Percentiles rank a stretch among this genome's conserved stretches.
These are phyloP conservation scores for Fusarium abutilonis DNA, from an alignment of 2,329 filamentous ascomycete genomes.

Conservation along the genomic window DNA sequence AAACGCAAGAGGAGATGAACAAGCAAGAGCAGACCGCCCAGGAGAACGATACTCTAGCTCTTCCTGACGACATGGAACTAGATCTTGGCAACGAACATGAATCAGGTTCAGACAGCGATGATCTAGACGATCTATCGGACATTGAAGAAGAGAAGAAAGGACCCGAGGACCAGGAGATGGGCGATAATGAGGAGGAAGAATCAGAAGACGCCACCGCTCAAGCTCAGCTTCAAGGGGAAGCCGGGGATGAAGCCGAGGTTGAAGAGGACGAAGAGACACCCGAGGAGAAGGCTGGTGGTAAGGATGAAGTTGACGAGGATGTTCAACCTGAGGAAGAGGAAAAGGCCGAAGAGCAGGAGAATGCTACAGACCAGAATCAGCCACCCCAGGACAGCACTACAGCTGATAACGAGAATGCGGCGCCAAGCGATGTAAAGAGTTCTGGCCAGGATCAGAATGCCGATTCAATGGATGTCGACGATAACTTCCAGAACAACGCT, in stretches of 20 bases:
- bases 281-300: constrained; percentile 53
- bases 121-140: constrained; percentile 67
- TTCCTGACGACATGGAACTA: constrained; percentile 90
- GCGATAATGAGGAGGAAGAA: constrained; percentile 49
- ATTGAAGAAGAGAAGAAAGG: constrained; percentile 58
- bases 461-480: constrained; percentile 69
- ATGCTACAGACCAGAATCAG: constrained; percentile 54
- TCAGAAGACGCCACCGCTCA: constrained; percentile 52
- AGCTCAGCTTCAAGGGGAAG: constrained; percentile 52
- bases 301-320: constrained; percentile 60
- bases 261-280: constrained; percentile 65
- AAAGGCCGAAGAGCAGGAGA: constrained; percentile 63
- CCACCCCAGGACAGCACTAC: constrained; percentile 59
- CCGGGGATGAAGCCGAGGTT: constrained; percentile 64
- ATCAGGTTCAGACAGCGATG: constrained; percentile 64
- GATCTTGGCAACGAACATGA: constrained; percentile 78
- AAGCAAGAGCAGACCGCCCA: constrained; percentile 78
- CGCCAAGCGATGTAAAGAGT: constrained; percentile 70
- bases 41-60: constrained; percentile 81
- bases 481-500: constrained; percentile 67
- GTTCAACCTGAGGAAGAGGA: constrained; percentile 59
- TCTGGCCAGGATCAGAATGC: constrained; percentile 73
- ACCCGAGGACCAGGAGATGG: constrained; percentile 54
- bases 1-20: constrained; percentile 65
- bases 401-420: constrained; percentile 68